phyloP scores from a whole-genome alignment of 2,329 filamentous ascomycete genomes.

The Ampelomyces quisqualis region DNA sequence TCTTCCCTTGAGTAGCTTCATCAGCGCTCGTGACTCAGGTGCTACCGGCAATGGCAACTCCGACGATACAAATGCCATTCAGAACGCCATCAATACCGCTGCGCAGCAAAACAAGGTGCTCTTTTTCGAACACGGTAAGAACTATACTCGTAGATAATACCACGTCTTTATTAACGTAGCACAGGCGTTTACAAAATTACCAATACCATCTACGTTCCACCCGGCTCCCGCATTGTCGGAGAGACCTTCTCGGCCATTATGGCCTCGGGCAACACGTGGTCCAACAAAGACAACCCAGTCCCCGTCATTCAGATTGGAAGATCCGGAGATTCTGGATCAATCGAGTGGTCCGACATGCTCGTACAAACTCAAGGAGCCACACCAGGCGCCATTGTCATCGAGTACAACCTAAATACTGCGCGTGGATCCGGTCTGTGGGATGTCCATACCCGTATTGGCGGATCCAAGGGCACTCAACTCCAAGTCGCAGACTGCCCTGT shows the following conservation, averaged over 20 bases:
- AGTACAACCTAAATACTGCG: slow-evolving; percentile 65
- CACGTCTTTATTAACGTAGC: not conserved
- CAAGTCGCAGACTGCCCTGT: slow-evolving; percentile 77
- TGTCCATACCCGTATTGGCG: slow-evolving; percentile 82
- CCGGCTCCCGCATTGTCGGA: slow-evolving; percentile 77
- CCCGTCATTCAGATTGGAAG: slow-evolving; percentile 68
- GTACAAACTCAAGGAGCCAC: slow-evolving; percentile 69
- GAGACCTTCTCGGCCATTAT: slow-evolving; percentile 86
- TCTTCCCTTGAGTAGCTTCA: slow-evolving; percentile 63
- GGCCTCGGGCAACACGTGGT: slow-evolving; percentile 63
- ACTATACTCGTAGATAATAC: not conserved
- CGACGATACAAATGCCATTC: slow-evolving; percentile 81
- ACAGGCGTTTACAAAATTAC: slow-evolving; percentile 55
- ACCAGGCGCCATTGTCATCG: slow-evolving; percentile 68
- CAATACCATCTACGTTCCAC: slow-evolving; percentile 59
- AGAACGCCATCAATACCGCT: slow-evolving; percentile 68
- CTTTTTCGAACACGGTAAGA: slow-evolving; percentile 58
- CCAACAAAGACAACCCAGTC: slow-evolving; percentile 56
- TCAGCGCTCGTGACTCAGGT: slow-evolving; percentile 50
- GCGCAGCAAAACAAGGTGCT: slow-evolving; percentile 57
- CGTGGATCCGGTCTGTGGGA: slow-evolving; percentile 73
- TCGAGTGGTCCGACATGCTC: slow-evolving; percentile 75
- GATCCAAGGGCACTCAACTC: slow-evolving; percentile 73
- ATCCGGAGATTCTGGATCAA: slow-evolving; percentile 62
- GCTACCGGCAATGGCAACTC: slow-evolving; percentile 77